Percentiles rank a stretch among this genome's conserved stretches.
Evolutionary conservation across 345 rosid genomes (phyloP).

Genomic region (Microthlaspi erraticum): DNA sequence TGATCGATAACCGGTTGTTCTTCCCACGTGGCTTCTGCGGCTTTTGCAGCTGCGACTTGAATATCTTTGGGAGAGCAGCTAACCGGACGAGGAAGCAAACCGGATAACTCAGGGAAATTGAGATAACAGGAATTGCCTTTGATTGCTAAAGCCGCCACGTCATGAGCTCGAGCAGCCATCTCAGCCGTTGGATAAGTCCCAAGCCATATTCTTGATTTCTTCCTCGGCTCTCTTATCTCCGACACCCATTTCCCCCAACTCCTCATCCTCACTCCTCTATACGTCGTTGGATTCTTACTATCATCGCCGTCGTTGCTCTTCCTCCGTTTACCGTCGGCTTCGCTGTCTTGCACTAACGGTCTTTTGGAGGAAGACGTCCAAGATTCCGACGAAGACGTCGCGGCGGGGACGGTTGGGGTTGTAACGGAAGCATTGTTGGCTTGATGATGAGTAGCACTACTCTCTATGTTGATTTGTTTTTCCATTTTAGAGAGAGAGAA

Average conservation of each 20-base stretch:
- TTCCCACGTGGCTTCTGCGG: constrained; percentile 57
- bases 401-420: constrained; percentile 27
- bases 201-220: constrained; percentile 93
- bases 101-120: constrained; percentile 74
- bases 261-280: constrained; percentile 88
- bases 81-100: constrained; percentile 69
- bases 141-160: constrained; percentile 79
- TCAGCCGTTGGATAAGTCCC: constrained; percentile 88
- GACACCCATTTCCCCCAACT: constrained; percentile 99
- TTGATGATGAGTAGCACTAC: constrained; percentile 44
- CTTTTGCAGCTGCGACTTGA: constrained; percentile 82
- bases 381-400: constrained; percentile 39
- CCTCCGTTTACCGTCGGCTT: constrained; percentile 20
- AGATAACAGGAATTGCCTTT: constrained; percentile 76
- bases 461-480: constrained; percentile 52
- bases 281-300: constrained; percentile 52
- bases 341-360: constrained; percentile 20
- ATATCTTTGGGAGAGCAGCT: constrained; percentile 72
- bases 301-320: constrained; percentile 18
- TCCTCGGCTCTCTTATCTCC: constrained; percentile 85
- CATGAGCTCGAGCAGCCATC: constrained; percentile 98
- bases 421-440: constrained; percentile 29
- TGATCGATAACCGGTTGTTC: constrained; percentile 15
- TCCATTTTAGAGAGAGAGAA: constrained; percentile 34
- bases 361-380: constrained; percentile 29